Evolutionary conservation across 1,139 yeast genomes (phyloP), one percentile per base, ranked within the genome.

Genomic region (Nadsonia commutata): DNA sequence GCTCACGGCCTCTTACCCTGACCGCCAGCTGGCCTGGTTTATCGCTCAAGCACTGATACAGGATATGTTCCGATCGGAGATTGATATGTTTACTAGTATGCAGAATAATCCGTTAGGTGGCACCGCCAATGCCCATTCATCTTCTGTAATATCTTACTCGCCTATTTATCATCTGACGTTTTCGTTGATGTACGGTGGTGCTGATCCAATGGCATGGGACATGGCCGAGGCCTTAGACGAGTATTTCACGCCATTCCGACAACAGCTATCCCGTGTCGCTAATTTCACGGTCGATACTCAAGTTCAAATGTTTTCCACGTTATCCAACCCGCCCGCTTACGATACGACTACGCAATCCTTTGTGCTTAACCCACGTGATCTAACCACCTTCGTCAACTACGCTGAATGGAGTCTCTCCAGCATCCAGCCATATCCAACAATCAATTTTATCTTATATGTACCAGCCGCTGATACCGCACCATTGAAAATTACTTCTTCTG

Each of bases 281-380:
- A 78, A 81, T 51, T 76, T 88, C 56, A 72, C 90, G 1, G 67
- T 88, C 18, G 90, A 83, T 51, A 71, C 94, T 2, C 94, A 85
- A 56, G 71, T 83, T 39, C 83, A 80, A 49, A 80, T 80, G 59
- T 84, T 76, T 56, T 73, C 81, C 2, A 59, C 63, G 37, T 59
- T 73, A 19, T 42, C 50, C 2, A 56, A 60, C 41, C 61, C 41
- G 8, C 45, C 46, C 22, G 47, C 49, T 58, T 40, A 47, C 27
- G 38, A 47, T 40, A 44, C 46, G 42, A 18, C 45, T 43, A 36
- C 49, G 46, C 42, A 52, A 45, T 22, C 37, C 17, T 49, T 56
- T 47, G 39, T 51, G 43, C 52, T 59, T 40, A 48, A 51, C 13
- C 47, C 55, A 43, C 56, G 55, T 36, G 77, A 78, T 43, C 68